Evolutionary conservation across 257 asterid species (phyloP).

Genomic region (Solanum sitiens): DNA sequence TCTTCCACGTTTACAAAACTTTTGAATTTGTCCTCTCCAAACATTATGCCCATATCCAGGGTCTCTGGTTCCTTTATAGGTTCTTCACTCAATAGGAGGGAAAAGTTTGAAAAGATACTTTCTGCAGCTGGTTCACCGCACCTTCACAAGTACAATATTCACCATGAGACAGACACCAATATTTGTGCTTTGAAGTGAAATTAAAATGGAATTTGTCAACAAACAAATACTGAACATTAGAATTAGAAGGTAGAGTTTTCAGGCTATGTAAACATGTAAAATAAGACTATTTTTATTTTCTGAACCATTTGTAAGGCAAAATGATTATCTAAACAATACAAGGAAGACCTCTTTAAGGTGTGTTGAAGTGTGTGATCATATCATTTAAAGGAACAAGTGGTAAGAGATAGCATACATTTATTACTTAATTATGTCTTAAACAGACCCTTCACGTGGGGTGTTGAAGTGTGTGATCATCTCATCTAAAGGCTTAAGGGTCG

Average conservation of each 20-base stretch:
- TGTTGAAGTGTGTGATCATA: not conserved
- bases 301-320: not conserved
- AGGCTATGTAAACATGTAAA: not conserved
- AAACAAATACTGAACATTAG: not conserved
- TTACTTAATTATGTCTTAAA: not conserved
- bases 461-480: not conserved
- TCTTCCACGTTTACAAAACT: conserved; percentile 2
- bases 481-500: not conserved
- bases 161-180: not conserved
- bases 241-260: not conserved
- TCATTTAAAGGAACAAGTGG: not conserved
- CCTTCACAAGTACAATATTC: conserved; percentile 26
- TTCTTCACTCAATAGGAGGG: conserved; percentile 57
- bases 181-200: not conserved
- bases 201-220: not conserved
- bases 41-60: conserved; percentile 39
- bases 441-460: not conserved
- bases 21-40: conserved; percentile 33
- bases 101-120: conserved; percentile 59
- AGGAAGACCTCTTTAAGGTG: not conserved
- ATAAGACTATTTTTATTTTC: not conserved
- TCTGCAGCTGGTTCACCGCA: conserved; percentile 81
- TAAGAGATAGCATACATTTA: not conserved
- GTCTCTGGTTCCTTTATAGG: conserved; percentile 59
- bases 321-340: not conserved